A percentile compares a stretch with the other conserved stretches of the same genome.
phyloP scores from a whole-genome alignment of 2,329 filamentous ascomycete species.

The Fusarium nisikadoi region DNA sequence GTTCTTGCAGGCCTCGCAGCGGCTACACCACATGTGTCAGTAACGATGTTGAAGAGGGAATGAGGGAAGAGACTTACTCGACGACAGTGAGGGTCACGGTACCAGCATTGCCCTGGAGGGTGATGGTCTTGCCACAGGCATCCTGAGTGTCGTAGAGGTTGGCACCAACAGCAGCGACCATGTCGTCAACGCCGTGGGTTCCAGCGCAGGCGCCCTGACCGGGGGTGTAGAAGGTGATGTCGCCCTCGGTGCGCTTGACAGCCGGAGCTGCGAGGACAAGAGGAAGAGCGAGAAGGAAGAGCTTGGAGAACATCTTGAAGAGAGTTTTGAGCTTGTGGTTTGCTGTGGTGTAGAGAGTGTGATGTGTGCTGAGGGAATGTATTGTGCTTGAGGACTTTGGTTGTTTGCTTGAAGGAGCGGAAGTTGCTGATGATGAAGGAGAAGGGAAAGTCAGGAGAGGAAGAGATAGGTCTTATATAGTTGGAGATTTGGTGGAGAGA shows the following conservation, averaged over 20 bases:
- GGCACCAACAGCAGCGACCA: constrained; percentile 74
- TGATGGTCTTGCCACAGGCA: constrained; percentile 72
- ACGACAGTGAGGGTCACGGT: constrained; percentile 72
- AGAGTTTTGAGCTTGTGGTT: neutral
- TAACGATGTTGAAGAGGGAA: neutral
- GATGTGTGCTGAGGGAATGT: neutral
- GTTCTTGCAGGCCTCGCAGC: constrained; percentile 64
- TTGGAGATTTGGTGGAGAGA: neutral
- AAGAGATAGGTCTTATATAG: constrained; percentile 24
- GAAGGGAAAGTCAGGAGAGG: constrained; percentile 1
- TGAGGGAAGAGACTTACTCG: constrained; percentile 52
- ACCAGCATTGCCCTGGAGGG: constrained; percentile 61
- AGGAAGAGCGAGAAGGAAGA: constrained; percentile 37
- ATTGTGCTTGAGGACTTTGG: constrained; percentile 17
- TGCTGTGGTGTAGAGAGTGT: neutral
- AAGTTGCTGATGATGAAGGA: constrained; percentile 9
- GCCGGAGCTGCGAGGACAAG: constrained; percentile 29
- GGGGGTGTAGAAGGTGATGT: constrained; percentile 68
- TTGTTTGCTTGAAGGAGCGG: neutral
- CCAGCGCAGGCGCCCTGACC: constrained; percentile 76
- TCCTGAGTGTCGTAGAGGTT: constrained; percentile 71
- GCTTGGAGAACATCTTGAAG: constrained; percentile 39
- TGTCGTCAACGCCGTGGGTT: constrained; percentile 62
- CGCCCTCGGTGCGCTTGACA: constrained; percentile 15
- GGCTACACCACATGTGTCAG: constrained; percentile 35